phyloP scores from a whole-genome alignment of 2,329 filamentous ascomycete species.

The Hypoxylon sp. region DNA sequence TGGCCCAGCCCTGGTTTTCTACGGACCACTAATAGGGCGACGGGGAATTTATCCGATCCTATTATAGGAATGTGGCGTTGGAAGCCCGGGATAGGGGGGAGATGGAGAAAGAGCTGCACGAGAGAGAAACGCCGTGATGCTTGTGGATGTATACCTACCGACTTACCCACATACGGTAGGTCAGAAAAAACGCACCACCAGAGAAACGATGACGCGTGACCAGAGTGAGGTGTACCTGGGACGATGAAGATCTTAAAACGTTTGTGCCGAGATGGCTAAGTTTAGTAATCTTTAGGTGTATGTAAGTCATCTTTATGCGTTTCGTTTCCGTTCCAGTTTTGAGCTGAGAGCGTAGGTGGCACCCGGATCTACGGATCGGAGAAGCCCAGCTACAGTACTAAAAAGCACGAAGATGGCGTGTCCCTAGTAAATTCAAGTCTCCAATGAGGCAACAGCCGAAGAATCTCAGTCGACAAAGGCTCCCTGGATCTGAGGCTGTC shows the following conservation, averaged over 20 bases:
- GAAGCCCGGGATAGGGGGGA: background rate
- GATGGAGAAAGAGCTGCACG: background rate
- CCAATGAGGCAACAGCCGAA: constrained; percentile 30
- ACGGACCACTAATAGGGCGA: background rate
- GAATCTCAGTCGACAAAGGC: constrained; percentile 9
- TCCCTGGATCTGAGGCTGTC: constrained; percentile 19
- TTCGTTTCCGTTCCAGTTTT: constrained; percentile 40
- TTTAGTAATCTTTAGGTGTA: constrained; percentile 12
- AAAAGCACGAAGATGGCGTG: constrained; percentile 15
- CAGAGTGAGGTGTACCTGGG: background rate
- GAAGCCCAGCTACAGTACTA: constrained; percentile 8
- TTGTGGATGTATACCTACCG: background rate
- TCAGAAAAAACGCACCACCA: background rate
- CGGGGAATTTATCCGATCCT: constrained; percentile 22
- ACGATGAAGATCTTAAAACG: background rate
- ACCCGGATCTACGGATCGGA: constrained; percentile 19
- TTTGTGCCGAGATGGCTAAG: constrained; percentile 13
- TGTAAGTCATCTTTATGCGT: constrained; percentile 40
- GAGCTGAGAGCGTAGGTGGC: background rate
- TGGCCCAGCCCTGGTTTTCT: background rate
- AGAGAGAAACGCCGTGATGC: background rate
- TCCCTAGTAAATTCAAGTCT: constrained; percentile 12
- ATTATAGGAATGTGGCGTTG: constrained; percentile 23
- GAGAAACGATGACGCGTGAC: background rate
- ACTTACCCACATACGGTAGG: background rate